Base-by-base conservation (phyloP, 2,329 filamentous ascomycete species). In the Penicillium psychrosexuale region DNA sequence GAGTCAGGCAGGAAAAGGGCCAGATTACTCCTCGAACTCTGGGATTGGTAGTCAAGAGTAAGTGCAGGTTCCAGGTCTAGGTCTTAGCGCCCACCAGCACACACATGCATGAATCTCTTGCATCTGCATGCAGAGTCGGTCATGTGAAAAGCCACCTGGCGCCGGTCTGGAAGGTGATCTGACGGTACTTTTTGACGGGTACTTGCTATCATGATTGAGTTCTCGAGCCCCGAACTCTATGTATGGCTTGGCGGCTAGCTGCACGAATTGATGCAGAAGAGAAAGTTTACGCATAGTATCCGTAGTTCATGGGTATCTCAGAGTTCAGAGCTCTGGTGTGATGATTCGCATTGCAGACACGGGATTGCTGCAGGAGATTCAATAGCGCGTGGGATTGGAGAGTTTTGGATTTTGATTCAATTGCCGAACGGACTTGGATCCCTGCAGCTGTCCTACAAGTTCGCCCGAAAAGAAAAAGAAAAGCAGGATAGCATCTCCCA, bases 101-200 rank as follows among this genome's bases (percentile, higher is more conserved):
- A 60, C 22, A 61, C 56, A 33, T 45, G 55, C 58, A 61, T 57
- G 37, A 56, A 60, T 67, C 65, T 70, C 66, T 60, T 68, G 66
- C 63, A 62, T 58, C 51, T 66, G 65, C 68, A 71, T 71, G 68
- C 68, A 71, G 67, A 68, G 58, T 59, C 39, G 60, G 67, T 71
- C 68, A 71, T 71, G 68, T 71, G 68, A 68, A 54, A 53, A 61
- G 38, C 42, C 51, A 53, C 58, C 51, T 56, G 22, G 50, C 13
- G 42, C 17, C 34, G 37, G 38, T 53, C 53, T 47, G 31, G 39
- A 43, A 34, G 56, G 44, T 27, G 33, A 38, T 43, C 36, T 53
- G 34, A 34, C 15, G 19, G 36, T 56, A 12, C 22, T 37, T 30
- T 33, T 31, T 39, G 42, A 31, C 6, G 13, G n/a, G 33, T 17